These are phyloP conservation scores for Lagerstroemia speciosa DNA, from an alignment of 345 rosid species.

Conservation along the genomic window DNA sequence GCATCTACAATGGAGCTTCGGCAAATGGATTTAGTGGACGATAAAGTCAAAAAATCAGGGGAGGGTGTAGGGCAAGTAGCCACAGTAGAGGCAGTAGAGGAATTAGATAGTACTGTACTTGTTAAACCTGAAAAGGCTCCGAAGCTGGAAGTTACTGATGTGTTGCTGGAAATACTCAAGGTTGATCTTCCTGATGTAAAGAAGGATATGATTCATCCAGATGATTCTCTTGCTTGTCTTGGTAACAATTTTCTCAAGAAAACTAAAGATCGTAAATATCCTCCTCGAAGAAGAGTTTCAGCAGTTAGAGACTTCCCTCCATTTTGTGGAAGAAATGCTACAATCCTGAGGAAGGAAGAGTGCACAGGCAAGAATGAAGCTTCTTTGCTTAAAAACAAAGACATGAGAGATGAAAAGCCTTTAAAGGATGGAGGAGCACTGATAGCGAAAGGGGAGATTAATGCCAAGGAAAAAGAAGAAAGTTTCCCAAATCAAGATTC, in stretches of 20 bases:
- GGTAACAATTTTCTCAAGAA: conserved; percentile 7
- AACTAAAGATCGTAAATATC: conserved; percentile 22
- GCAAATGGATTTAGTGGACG: not conserved
- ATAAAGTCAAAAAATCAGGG: not conserved
- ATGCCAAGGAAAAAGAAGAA: conserved; percentile 15
- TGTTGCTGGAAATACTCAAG: conserved; percentile 5
- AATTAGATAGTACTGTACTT: conserved; percentile 5
- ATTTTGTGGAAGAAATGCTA: conserved; percentile 36
- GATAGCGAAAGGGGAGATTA: conserved; percentile 10
- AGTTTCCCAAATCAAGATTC: conserved; percentile 14
- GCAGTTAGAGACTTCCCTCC: conserved; percentile 52
- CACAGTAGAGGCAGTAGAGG: not conserved
- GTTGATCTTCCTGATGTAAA: conserved; percentile 11
- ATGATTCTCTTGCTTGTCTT: not conserved
- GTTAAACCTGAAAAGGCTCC: conserved; percentile 8
- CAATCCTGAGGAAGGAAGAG: conserved; percentile 12
- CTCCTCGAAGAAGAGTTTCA: conserved; percentile 35
- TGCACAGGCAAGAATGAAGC: not conserved
- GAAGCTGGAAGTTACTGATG: conserved; percentile 8
- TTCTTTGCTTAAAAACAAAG: conserved; percentile 10
- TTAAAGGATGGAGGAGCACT: conserved; percentile 6
- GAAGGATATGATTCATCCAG: conserved; percentile 6
- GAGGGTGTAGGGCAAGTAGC: not conserved
- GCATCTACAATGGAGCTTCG: not conserved
- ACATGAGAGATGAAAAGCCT: conserved; percentile 14